These are phyloP conservation scores for Strobilomyces confusus DNA, from an alignment of 768 basidiomycete genomes.

Conservation along the genomic window DNA sequence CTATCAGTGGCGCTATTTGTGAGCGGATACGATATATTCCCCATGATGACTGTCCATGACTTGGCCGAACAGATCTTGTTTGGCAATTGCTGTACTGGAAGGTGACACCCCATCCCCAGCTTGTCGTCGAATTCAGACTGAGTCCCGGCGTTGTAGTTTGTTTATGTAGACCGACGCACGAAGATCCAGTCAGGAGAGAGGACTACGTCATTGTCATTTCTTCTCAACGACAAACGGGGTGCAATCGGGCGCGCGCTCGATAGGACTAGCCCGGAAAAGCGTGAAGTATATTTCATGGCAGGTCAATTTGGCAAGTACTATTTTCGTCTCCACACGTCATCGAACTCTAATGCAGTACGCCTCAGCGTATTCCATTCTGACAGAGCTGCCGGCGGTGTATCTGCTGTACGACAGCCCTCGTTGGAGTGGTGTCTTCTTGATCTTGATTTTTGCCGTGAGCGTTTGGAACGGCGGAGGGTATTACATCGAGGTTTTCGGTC, in stretches of 20 bases:
- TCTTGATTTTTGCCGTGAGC: slow-evolving; percentile 78
- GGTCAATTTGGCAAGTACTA: slow-evolving; percentile 72
- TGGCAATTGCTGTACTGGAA: slow-evolving; percentile 98
- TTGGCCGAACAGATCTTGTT: slow-evolving; percentile 59
- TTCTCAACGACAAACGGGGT: slow-evolving; percentile 85
- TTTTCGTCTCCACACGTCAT: background rate
- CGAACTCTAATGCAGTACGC: slow-evolving; percentile 4
- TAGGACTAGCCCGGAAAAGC: slow-evolving; percentile 53
- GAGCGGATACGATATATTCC: slow-evolving; percentile 28
- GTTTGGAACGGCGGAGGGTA: slow-evolving; percentile 97
- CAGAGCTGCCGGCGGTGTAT: slow-evolving; percentile 82
- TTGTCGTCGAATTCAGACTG: background rate
- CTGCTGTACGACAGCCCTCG: slow-evolving; percentile 75
- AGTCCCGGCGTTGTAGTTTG: slow-evolving; percentile 47
- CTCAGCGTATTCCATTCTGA: slow-evolving; percentile 78
- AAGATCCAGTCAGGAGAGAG: slow-evolving; percentile 92
- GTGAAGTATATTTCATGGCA: slow-evolving; percentile 73
- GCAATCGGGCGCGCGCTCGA: slow-evolving; percentile 72
- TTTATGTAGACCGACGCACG: slow-evolving; percentile 79
- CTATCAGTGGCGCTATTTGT: slow-evolving; percentile 84
- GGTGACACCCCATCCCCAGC: slow-evolving; percentile 33
- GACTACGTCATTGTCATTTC: slow-evolving; percentile 83
- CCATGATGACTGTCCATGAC: slow-evolving; percentile 7
- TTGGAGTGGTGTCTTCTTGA: slow-evolving; percentile 75
- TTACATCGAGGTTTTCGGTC: slow-evolving; percentile 95